Percentiles rank a stretch among this genome's conserved stretches.
phyloP scores from a whole-genome alignment of 2,329 filamentous ascomycete genomes.

The Orbilia javanica region DNA sequence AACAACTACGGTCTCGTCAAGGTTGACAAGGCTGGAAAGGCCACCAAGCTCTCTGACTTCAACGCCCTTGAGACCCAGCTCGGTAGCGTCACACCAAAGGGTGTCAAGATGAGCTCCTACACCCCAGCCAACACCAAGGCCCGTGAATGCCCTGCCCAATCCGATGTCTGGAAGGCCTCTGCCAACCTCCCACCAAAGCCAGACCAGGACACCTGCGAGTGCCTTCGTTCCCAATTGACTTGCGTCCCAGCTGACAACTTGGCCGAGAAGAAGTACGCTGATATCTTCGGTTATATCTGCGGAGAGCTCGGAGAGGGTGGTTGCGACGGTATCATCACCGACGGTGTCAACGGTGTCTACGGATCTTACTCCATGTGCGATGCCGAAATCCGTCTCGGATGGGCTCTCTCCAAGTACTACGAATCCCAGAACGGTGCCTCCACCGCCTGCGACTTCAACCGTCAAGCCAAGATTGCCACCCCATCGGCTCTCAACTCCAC shows the following conservation, averaged over 20 bases:
- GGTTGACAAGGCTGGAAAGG: conserved; percentile 70
- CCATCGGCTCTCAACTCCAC: conserved; percentile 67
- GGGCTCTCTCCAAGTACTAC: conserved; percentile 81
- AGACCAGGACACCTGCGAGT: conserved; percentile 82
- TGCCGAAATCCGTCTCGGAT: conserved; percentile 77
- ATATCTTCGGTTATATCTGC: conserved; percentile 82
- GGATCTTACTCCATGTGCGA: conserved; percentile 84
- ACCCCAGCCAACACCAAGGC: conserved; percentile 77
- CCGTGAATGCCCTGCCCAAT: conserved; percentile 77
- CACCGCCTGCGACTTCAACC: conserved; percentile 78
- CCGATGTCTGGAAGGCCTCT: conserved; percentile 76
- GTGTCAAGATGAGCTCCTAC: conserved; percentile 77
- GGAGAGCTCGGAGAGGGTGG: conserved; percentile 65
- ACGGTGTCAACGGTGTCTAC: conserved; percentile 77
- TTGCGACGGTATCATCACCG: conserved; percentile 77
- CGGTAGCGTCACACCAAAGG: conserved; percentile 75
- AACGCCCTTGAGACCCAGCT: conserved; percentile 78
- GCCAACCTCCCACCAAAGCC: conserved; percentile 82
- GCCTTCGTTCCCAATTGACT: conserved; percentile 81
- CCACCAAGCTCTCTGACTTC: conserved; percentile 80
- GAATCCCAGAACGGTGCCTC: conserved; percentile 66
- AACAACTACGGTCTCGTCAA: conserved; percentile 89
- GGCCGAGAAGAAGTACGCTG: conserved; percentile 72
- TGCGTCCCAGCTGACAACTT: conserved; percentile 77
- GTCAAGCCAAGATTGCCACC: conserved; percentile 71